phyloP scores from a whole-genome alignment of 495 filamentous ascomycete genomes.

The Jackrogersella multiformis region DNA sequence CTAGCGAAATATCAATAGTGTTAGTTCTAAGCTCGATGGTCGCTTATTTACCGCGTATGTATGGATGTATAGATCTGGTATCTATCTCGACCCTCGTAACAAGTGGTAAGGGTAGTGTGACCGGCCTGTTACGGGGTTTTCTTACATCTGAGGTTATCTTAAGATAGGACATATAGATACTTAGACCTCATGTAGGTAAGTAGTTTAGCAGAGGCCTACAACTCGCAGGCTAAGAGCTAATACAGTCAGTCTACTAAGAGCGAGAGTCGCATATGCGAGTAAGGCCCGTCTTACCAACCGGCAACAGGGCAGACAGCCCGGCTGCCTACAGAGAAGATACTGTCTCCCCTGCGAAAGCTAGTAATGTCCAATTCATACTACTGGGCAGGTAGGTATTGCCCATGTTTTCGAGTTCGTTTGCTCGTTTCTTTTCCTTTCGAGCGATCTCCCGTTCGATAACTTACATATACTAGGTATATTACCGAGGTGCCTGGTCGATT shows the following conservation, averaged over 20 bases:
- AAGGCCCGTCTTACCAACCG: slow-evolving; percentile 2
- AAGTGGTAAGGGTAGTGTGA: neutral
- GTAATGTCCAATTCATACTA: no score
- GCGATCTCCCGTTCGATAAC: neutral
- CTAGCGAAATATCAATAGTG: no score
- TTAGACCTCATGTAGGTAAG: neutral
- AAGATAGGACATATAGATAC: neutral
- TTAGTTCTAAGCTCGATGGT: no score
- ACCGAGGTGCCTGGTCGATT: no score
- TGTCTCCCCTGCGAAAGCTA: slow-evolving; percentile 1
- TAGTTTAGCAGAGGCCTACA: neutral
- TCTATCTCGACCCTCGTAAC: slow-evolving; percentile 3
- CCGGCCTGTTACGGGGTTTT: slow-evolving; percentile 12
- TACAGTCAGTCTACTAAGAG: neutral
- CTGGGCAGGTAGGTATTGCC: no score
- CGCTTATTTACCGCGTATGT: no score
- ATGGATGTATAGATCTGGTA: no score
- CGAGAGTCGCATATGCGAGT: slow-evolving; percentile 10
- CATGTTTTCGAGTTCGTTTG: neutral
- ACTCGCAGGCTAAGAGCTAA: neutral
- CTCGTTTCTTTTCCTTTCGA: neutral
- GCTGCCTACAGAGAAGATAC: slow-evolving; percentile 24
- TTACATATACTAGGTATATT: no score
- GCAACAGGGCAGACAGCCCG: slow-evolving; percentile 9
- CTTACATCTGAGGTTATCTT: neutral